Conservation (phyloP, 2,329 filamentous ascomycete genomes). For the Colletotrichum sp. region DNA sequence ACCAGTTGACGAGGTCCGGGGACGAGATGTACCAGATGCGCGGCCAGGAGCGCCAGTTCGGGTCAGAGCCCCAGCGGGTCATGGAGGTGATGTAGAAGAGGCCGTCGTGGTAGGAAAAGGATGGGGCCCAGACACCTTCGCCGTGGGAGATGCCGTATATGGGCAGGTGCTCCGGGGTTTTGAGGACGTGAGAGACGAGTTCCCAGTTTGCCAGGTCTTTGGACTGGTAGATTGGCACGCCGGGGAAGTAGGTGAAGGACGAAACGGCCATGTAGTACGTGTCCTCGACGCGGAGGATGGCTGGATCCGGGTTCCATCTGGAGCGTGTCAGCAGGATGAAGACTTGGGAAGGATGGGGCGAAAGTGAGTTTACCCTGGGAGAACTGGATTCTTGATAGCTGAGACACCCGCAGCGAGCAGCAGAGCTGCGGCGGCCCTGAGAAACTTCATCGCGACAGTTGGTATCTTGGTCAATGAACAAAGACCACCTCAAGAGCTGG, state of each 20-base stretch:
- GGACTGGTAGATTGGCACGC: constrained; percentile 45
- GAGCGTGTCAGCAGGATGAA: not conserved
- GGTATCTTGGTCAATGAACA: not conserved
- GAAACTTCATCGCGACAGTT: constrained; percentile 5
- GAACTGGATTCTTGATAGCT: constrained; percentile 15
- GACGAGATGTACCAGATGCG: constrained; percentile 28
- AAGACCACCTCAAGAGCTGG: not conserved
- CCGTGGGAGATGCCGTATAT: constrained; percentile 1
- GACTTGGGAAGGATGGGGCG: not conserved
- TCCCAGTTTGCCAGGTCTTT: constrained; percentile 27
- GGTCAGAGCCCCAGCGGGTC: constrained; percentile 37
- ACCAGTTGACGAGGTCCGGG: constrained; percentile 27
- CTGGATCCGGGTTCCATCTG: constrained; percentile 17
- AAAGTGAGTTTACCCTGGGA: not conserved
- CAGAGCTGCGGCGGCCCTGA: not conserved
- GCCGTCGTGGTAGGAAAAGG: constrained; percentile 28
- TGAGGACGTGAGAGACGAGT: not conserved
- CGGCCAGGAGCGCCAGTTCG: constrained; percentile 41
- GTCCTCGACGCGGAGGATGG: constrained; percentile 3
- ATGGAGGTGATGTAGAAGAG: constrained; percentile 35
- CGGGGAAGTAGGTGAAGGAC: constrained; percentile 57
- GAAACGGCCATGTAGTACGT: constrained; percentile 6
- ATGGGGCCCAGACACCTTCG: constrained; percentile 13
- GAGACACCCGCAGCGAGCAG: constrained; percentile 1
- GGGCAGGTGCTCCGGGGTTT: not conserved